Base-by-base conservation (phyloP, 1,284 basidiomycete species). In the Puccinia horiana region DNA sequence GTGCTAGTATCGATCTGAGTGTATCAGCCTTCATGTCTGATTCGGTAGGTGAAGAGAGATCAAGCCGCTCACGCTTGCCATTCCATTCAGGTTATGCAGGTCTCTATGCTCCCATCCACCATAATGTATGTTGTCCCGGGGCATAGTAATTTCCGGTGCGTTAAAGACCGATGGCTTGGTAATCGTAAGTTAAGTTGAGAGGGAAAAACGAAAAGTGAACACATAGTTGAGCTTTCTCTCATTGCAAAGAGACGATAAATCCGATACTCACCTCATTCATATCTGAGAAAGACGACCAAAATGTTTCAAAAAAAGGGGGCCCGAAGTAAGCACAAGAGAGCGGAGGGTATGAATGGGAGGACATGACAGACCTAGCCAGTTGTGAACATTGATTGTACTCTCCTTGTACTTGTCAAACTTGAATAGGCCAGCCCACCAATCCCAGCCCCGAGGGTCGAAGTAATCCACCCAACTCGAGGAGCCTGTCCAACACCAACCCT, bases 401-500 rank as follows among this genome's bases (percentile, higher is more conserved):
- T 75, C 80, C 35, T 87, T 87, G 87, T 88, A 90, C 47, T 88
- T 85, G 70, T 88, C 87, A 40, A 91, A 91, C 86, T 92, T 92
- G 89, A 96, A 97, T 83, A 96, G 89, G 16, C 89, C 88, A 83
- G 90, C 92, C 95, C 96, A 99, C 93, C 95, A 96, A 47, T 92
- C 90, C 94, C 94, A 96, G 81, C 91, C 91, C 61, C 88, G 89
- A 16, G 95, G 95, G 86, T 98, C 92, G 91, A 99, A 97, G 88
- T 94, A 96, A 87, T 99, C 97, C 76, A 96, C 92, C 96, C 96
- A 99, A 16, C 94, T 93, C 77, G 92, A 93, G 86, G 92, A 93
- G 42, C 97, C 97, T 56, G 93, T 91, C 96, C 96, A 99, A 88
- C 97, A 99, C 95, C 95, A 98, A 37, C 96, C 96, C 86, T 98